phyloP scores from a whole-genome alignment of 192 early-diverging fungal genomes.

The Coemansia sp. region DNA sequence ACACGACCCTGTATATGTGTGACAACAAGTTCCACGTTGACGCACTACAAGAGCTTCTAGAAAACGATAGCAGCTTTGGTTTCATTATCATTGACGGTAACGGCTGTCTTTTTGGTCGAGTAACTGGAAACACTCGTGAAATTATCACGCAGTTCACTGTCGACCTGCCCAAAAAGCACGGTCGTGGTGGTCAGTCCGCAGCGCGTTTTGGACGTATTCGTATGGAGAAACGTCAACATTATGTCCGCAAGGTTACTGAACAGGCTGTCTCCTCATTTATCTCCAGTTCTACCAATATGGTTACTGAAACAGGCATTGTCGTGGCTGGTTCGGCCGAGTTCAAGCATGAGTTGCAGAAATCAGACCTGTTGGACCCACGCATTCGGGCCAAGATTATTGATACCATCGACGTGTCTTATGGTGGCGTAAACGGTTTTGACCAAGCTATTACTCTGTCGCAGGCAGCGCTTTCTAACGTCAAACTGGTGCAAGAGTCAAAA shows the following conservation, averaged over 20 bases:
- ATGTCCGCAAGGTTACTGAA: slow-evolving; percentile 96
- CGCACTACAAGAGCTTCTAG: slow-evolving; percentile 83
- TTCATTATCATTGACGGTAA: slow-evolving; percentile 99
- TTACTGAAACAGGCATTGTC: slow-evolving; percentile 67
- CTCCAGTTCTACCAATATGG: slow-evolving; percentile 81
- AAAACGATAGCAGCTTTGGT: slow-evolving; percentile 91
- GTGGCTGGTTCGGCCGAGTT: slow-evolving; percentile 98
- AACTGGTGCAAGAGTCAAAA: slow-evolving; percentile 96
- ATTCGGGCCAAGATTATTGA: slow-evolving; percentile 85
- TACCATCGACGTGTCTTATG: slow-evolving; percentile 94
- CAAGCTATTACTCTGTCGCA: slow-evolving; percentile 88
- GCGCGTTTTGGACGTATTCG: slow-evolving; percentile 97
- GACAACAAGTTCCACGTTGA: slow-evolving; percentile 98
- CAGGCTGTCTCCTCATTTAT: slow-evolving; percentile 90
- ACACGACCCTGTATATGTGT: slow-evolving; percentile 92
- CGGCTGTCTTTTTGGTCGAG: slow-evolving; percentile 88
- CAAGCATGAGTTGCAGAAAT: slow-evolving; percentile 91
- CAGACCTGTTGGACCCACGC: slow-evolving; percentile 91
- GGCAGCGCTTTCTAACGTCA: slow-evolving; percentile 86
- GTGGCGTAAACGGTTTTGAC: slow-evolving; percentile 98
- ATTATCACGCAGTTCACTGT: slow-evolving; percentile 90
- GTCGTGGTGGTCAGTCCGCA: slow-evolving; percentile 98
- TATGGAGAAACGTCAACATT: slow-evolving; percentile 97
- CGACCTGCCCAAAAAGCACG: slow-evolving; percentile 99
- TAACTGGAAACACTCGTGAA: slow-evolving; percentile 90